Evolutionary conservation across 768 basidiomycete genomes (phyloP), one percentile per base, ranked within the genome.

Genomic region (Trametes villosa): DNA sequence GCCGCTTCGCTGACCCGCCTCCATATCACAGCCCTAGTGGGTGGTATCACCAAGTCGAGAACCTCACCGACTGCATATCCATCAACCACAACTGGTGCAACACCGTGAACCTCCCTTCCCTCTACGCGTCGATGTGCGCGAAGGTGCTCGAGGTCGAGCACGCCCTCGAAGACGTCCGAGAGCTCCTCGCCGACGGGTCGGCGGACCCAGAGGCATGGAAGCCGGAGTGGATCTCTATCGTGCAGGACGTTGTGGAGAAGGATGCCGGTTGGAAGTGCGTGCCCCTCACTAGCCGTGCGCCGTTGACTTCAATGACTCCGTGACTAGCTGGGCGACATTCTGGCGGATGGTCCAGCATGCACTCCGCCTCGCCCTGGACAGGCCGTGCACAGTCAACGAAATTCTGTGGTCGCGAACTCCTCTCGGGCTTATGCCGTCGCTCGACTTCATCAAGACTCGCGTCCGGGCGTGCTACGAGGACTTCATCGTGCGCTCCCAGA

Each of bases 51-150:
- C 62, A 70, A 59, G 71, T 72, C n/a, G 69, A 68, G 55, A 72
- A 72, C 52, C 61, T 72, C 20, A 72, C 71, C 4, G 63, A 59
- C 17, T 72, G 71, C 58, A 66, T 72, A 24, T 72, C 71, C 1
- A 71, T 72, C 62, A 72, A 72, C 53, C 71, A 72, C 66, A 72
- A 72, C 57, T 72, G 71, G 71, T 72, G 68, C 64, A 72, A 72
- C 68, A 58, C 71, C 9, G 65, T 67, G 29, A 71, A 69, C 53
- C 63, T 72, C 1, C 71, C 68, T 7, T 59, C 65, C 24, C 61
- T 72, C 15, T 72, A 72, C 54, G 44, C 40, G 1, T 68, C 71
- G 0, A 72, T 72, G 65, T 71, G 71, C 53, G 65, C 65, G 26
- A 70, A 70, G 49, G 68, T 72, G 12, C 51, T 47, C 9, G 70